A percentile compares a stretch with the other conserved stretches of the same genome.
These are phyloP conservation scores for Acaromyces ingoldii DNA, from an alignment of 1,284 basidiomycete species.

Conservation along the genomic window DNA sequence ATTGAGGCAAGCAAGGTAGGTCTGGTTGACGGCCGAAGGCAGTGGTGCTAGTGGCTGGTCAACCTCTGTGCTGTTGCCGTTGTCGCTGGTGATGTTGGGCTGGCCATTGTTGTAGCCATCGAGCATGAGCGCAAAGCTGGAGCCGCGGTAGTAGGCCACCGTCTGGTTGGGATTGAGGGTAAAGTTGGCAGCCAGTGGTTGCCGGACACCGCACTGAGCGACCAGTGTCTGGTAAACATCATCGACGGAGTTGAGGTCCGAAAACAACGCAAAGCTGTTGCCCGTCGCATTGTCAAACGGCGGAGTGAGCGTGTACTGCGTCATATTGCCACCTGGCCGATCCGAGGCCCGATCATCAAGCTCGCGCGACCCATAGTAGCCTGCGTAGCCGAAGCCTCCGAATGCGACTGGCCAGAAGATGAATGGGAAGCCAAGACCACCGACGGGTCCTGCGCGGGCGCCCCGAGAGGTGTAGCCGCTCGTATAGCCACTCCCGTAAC, in stretches of 20 bases:
- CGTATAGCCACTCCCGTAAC: slow-evolving; percentile 6
- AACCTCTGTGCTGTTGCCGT: background rate
- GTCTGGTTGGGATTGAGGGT: slow-evolving; percentile 15
- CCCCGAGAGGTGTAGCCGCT: slow-evolving; percentile 3
- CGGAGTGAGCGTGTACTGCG: slow-evolving; percentile 1
- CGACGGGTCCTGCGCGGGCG: background rate
- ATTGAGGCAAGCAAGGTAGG: slow-evolving; percentile 10
- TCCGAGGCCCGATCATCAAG: background rate
- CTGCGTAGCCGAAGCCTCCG: slow-evolving; percentile 1
- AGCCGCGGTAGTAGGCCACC: slow-evolving; percentile 11
- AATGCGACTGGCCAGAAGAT: slow-evolving; percentile 10
- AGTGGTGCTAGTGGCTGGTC: background rate
- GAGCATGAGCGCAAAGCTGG: slow-evolving; percentile 5
- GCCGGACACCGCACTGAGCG: slow-evolving; percentile 4
- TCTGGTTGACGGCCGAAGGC: slow-evolving; percentile 3
- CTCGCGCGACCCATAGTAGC: slow-evolving; percentile 7
- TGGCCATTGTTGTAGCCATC: slow-evolving; percentile 8
- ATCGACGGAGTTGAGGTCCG: slow-evolving; percentile 4
- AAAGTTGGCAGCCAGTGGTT: slow-evolving; percentile 9
- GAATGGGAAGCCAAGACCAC: slow-evolving; percentile 11
- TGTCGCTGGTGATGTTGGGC: slow-evolving; percentile 1
- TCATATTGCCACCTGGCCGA: slow-evolving; percentile 6
- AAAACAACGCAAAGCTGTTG: slow-evolving; percentile 4
- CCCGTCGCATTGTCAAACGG: background rate
- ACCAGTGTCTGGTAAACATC: background rate